phyloP scores from a whole-genome alignment of 495 filamentous ascomycete species.

The Glonium stellatum region DNA sequence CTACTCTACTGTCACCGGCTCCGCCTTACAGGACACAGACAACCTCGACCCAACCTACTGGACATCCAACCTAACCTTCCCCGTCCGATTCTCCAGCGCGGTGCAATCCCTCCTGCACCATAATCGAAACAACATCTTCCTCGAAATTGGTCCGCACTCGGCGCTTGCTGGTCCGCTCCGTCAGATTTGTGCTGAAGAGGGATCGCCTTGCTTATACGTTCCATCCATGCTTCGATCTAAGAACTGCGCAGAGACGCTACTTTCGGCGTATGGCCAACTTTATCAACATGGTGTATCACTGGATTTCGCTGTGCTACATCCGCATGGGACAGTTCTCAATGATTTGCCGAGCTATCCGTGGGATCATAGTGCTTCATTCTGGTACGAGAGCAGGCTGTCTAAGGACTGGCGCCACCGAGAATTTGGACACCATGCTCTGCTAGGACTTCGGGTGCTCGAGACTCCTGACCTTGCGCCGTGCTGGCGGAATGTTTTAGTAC shows the following conservation, averaged over 20 bases:
- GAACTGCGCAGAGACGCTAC: background rate
- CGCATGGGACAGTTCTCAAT: background rate
- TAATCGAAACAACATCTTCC: background rate
- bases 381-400: slow-evolving; percentile 15
- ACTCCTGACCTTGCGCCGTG: slow-evolving; percentile 20
- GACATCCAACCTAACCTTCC: background rate
- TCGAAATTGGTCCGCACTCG: slow-evolving; percentile 12
- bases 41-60: too few species aligned
- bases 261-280: background rate
- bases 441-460: slow-evolving; percentile 1
- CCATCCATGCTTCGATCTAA: background rate
- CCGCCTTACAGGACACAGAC: too few species aligned
- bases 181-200: background rate
- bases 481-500: slow-evolving; percentile 41
- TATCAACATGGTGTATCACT: background rate
- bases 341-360: slow-evolving; percentile 22
- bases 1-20: too few species aligned
- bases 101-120: background rate
- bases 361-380: slow-evolving; percentile 14
- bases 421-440: slow-evolving; percentile 4
- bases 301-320: background rate
- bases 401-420: slow-evolving; percentile 1
- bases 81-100: background rate
- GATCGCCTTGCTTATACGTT: too few species aligned
- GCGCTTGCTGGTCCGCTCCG: slow-evolving; percentile 5